Percentiles rank a stretch among this genome's conserved stretches.
phyloP scores from a whole-genome alignment of 2,329 filamentous ascomycete species.

The Alternaria metachromatica region DNA sequence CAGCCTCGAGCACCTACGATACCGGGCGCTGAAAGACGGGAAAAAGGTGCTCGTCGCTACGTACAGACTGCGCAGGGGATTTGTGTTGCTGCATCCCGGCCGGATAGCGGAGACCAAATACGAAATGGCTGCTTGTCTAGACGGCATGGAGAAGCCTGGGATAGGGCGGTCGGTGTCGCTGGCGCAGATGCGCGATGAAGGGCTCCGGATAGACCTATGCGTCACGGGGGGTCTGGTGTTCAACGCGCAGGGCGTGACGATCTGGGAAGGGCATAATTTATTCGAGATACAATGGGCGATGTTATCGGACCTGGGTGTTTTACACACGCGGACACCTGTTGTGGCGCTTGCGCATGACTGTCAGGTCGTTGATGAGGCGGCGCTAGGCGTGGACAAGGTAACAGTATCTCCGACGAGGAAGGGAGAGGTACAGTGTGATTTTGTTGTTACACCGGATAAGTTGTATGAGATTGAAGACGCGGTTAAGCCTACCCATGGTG shows the following conservation, averaged over 20 bases:
- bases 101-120: conserved; percentile 35
- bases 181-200: conserved; percentile 42
- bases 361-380: conserved; percentile 49
- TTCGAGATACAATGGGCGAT: conserved; percentile 56
- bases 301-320: conserved; percentile 43
- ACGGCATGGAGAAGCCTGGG: conserved; percentile 53
- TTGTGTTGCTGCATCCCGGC: conserved; percentile 51
- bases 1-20: conserved; percentile 52
- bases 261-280: conserved; percentile 52
- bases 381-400: conserved; percentile 26
- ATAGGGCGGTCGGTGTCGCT: conserved; percentile 47
- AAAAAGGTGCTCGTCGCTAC: conserved; percentile 53
- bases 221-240: conserved; percentile 52
- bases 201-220: conserved; percentile 45
- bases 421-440: conserved; percentile 53
- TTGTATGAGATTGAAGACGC: conserved; percentile 36
- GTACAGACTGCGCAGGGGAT: conserved; percentile 52
- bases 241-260: conserved; percentile 47
- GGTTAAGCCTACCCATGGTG: conserved; percentile 45
- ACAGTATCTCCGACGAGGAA: conserved; percentile 28
- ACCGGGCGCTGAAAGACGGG: conserved; percentile 49
- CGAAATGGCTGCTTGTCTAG: conserved; percentile 49
- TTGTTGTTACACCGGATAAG: conserved; percentile 48
- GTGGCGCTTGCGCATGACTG: conserved; percentile 52
- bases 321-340: conserved; percentile 35